A percentile compares a stretch with the other conserved stretches of the same genome.
Evolutionary conservation across 495 filamentous ascomycete genomes (phyloP).

Genomic region (Usnea hakonensis): DNA sequence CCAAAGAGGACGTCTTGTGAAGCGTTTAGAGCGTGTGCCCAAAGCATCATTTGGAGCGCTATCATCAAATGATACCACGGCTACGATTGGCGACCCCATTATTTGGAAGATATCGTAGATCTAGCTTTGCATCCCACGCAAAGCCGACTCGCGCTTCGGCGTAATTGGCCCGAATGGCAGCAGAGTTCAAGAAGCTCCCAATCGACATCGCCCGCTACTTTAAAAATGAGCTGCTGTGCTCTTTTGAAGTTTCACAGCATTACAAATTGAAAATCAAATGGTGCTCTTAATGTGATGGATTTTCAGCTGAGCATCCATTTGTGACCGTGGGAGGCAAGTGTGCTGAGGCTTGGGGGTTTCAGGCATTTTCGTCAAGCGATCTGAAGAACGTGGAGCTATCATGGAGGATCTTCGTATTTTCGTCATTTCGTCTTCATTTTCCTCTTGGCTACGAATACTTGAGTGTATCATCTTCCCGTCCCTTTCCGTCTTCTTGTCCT

Average conservation of each 20-base stretch:
- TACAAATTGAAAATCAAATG: conserved; percentile 1
- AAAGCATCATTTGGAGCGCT: neutral
- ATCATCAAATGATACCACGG: conserved; percentile 1
- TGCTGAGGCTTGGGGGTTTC: conserved; percentile 1
- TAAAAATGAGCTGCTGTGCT: conserved; percentile 2
- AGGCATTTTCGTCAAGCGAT: conserved; percentile 5
- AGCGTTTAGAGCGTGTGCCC: neutral
- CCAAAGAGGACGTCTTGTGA: conserved; percentile 1
- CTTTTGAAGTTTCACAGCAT: neutral
- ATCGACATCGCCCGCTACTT: conserved; percentile 9
- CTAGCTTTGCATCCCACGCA: conserved; percentile 11
- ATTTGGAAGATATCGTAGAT: conserved; percentile 5
- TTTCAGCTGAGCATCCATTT: conserved; percentile 2
- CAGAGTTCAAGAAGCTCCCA: conserved; percentile 4
- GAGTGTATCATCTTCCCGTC: conserved; percentile 5
- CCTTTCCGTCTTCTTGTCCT: conserved; percentile 5
- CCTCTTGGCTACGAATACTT: neutral
- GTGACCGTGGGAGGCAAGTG: conserved; percentile 1
- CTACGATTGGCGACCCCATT: conserved; percentile 4
- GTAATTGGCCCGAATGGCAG: conserved; percentile 15
- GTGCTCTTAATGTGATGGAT: conserved; percentile 12
- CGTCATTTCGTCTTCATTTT: neutral
- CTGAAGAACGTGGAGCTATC: conserved; percentile 2
- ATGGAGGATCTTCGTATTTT: neutral
- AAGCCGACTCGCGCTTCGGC: conserved; percentile 12